Evolutionary conservation across 768 basidiomycete species (phyloP), one percentile per base, ranked within the genome.

Genomic region (Dictyophora rubrovolvata): DNA sequence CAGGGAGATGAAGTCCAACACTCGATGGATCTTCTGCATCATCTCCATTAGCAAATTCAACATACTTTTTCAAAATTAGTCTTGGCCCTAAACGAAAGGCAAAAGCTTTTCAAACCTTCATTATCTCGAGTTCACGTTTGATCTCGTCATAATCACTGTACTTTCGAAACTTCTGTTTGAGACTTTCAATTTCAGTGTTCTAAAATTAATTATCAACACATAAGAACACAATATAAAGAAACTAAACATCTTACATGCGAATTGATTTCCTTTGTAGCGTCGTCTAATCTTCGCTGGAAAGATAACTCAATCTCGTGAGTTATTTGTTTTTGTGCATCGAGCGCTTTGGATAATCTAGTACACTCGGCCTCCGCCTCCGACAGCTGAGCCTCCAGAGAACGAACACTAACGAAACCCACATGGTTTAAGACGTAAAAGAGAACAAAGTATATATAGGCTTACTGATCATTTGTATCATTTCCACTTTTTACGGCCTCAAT

Each of bases 41-140:
- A 36, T 95, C 91, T 33, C 92, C 79, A 9, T 92, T 91, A 7
- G 89, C 86, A 68, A 98, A 98, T 68, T 98, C 95, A 60, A 99
- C 94, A 64, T 87, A 97, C 96, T 98, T 47, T 11, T 18, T 14
- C 16, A 23, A 16, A 28, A 18, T 47, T 28, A 56, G 46, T n/a
- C 35, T 11, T 1, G 37, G 33, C 12, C n/a, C 12, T 12, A 34
- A 21, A 6, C 54, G 36, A 16, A 14, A 22, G 33, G 48, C 34
- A 6, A 17, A 55, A n/a, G 20, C 12, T 23, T 33, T 14, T 36
- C 20, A 18, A 51, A 59, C 96, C 83, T 99, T 97, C 91, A 98
- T 90, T 63, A 99, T 98, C 67, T 93, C 93, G 28, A 99, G 78
- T 69, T 99, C 96, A 23, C 96, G 86, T 74, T 98, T 98, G 67